Conservation (phyloP, 257 asterid genomes). For the Penstemon newberryi region DNA sequence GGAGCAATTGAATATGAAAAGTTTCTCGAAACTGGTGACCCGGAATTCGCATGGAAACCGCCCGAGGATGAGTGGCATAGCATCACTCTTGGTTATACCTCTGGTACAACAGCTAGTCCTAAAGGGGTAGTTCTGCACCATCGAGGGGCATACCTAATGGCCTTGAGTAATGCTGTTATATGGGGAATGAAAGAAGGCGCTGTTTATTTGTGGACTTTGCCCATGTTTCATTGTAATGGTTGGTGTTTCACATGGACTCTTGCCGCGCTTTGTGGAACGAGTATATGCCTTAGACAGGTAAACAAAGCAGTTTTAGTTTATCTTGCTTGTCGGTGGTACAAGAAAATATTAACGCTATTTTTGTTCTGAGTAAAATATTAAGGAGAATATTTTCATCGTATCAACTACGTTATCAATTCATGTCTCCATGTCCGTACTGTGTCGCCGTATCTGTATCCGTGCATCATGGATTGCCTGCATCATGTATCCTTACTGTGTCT, state of each 20-base stretch:
- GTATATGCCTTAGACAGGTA: conserved; percentile 93
- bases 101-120: conserved; percentile 97
- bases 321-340: neutral
- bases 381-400: no score
- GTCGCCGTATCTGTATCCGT: no score
- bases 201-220: conserved; percentile 86
- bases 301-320: neutral
- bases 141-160: conserved; percentile 94
- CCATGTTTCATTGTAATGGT: conserved; percentile 96
- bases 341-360: no score
- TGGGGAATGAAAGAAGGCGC: conserved; percentile 87
- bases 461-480: no score
- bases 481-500: no score
- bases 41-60: conserved; percentile 68
- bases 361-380: no score
- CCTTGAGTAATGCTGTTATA: conserved; percentile 60
- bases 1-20: conserved; percentile 85
- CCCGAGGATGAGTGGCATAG: conserved; percentile 97
- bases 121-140: conserved; percentile 96
- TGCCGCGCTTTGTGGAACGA: conserved; percentile 87
- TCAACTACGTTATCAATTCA: no score
- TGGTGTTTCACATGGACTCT: conserved; percentile 97
- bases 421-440: no score
- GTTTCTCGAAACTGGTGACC: conserved; percentile 80
- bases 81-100: conserved; percentile 86